Conservation (phyloP, 1,284 basidiomycete species). For the Caloboletus inedulis region DNA sequence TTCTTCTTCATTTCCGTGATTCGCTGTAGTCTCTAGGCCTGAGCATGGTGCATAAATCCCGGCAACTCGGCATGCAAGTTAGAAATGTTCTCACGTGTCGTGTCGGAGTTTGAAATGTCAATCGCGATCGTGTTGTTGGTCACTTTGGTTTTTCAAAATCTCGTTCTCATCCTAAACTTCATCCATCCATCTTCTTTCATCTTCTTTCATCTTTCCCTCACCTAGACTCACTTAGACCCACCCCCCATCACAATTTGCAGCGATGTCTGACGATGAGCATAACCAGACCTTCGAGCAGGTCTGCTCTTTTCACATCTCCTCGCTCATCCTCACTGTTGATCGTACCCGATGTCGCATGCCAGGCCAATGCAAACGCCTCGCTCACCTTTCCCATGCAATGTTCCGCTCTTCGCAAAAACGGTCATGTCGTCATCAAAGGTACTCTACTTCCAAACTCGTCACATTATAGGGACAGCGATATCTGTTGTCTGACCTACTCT, state of each 20-base stretch:
- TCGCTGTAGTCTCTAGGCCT: neutral
- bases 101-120: conserved; percentile 41
- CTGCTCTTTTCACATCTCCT: conserved; percentile 15
- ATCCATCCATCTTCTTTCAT: conserved; percentile 21
- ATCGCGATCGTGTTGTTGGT: conserved; percentile 24
- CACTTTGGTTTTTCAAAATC: conserved; percentile 34
- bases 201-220: conserved; percentile 17
- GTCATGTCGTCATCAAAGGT: conserved; percentile 98
- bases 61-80: conserved; percentile 10
- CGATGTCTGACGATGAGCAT: conserved; percentile 93
- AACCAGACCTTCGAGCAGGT: conserved; percentile 88
- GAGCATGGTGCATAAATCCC: neutral
- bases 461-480: neutral
- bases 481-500: conserved; percentile 6
- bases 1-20: neutral
- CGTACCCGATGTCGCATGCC: conserved; percentile 17
- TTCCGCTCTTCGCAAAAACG: conserved; percentile 93
- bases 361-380: conserved; percentile 82
- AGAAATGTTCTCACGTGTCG: conserved; percentile 23
- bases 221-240: conserved; percentile 26
- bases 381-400: conserved; percentile 94
- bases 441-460: neutral
- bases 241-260: conserved; percentile 25
- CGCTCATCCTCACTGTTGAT: conserved; percentile 19
- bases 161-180: conserved; percentile 20